Conservation (phyloP, 2,329 filamentous ascomycete genomes). For the Cryphonectria naterciae region DNA sequence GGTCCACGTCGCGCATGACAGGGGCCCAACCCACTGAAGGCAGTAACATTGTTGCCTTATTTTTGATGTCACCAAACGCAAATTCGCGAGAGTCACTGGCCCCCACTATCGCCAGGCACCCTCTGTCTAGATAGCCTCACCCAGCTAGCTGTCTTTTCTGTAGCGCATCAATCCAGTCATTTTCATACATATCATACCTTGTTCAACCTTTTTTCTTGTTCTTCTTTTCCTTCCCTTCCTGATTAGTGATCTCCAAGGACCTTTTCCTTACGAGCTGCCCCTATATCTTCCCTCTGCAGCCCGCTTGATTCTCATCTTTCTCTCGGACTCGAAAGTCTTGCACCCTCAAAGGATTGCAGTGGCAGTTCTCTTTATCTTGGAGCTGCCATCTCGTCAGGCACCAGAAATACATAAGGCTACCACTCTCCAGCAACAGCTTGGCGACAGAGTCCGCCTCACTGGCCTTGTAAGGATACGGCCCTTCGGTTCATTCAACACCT, state of each 20-base stretch:
- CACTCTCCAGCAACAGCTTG: neutral
- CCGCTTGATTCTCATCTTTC: neutral
- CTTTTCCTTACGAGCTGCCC: neutral
- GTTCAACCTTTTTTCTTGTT: no score
- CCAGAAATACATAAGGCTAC: neutral
- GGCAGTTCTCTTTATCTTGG: neutral
- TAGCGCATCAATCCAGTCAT: no score
- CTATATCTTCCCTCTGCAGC: neutral
- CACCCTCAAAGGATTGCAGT: neutral
- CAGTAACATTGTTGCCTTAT: neutral
- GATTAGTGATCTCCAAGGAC: neutral
- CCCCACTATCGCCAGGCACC: no score
- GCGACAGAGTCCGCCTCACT: neutral
- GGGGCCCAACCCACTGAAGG: neutral
- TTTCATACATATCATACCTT: no score
- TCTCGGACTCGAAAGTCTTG: neutral
- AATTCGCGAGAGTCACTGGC: no score
- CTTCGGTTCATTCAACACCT: neutral
- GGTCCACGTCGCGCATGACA: conserved; percentile 1
- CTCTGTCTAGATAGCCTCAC: no score
- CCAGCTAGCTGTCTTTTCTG: no score
- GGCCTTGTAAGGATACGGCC: neutral
- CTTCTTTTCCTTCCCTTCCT: neutral
- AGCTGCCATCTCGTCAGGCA: neutral
- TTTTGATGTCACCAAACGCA: neutral